Evolutionary conservation across 257 asterid species (phyloP), one percentile per base, ranked within the genome.

Genomic region (Schizonepeta tenuifolia): DNA sequence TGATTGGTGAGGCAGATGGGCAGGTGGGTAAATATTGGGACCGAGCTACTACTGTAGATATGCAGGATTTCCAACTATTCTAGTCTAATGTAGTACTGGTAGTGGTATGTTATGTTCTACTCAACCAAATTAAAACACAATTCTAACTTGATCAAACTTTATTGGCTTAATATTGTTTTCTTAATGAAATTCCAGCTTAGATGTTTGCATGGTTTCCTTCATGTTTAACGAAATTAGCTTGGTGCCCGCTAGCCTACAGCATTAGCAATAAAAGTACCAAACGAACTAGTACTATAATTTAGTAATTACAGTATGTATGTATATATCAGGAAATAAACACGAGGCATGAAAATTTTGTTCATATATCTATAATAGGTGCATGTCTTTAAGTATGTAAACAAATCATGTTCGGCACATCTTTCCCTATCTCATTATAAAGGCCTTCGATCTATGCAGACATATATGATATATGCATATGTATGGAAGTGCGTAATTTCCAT

Each of bases 1-100:
- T 74, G 57, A 77, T 74, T 70, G 70, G 40, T 54, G 78, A 36
- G 41, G 51, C 54, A n/a, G 10, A 57, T 28, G 12, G 13, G 60
- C 7, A 40, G 67, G 57, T 74, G 73, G 68, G 53, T 53, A 3
- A 56, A 57, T 57, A 57, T 26, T 43, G 69, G 75, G 70, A 71
- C 81, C 74, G 40, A 60, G 3, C 28, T 40, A 38, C 12, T 18
- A 46, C 36, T 4, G 41, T n/a, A 33, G 21, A 31, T n/a, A 0
- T 63, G 60, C 43, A 24, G 46, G 17, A 13, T 64, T 33, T 51
- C 43, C 62, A 13, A 18, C 13, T 5, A 65, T 2, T 44, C 70
- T 64, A 64, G 9, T 50, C 20, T 9, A 11, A 4, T 6, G 0
- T n/a, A n/a, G n/a, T n/a, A n/a, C n/a, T n/a, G n/a, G n/a, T n/a